A percentile compares a stretch with the other conserved stretches of the same genome.
Evolutionary conservation across 345 rosid genomes (phyloP).

Genomic region (Hypericum perforatum): DNA sequence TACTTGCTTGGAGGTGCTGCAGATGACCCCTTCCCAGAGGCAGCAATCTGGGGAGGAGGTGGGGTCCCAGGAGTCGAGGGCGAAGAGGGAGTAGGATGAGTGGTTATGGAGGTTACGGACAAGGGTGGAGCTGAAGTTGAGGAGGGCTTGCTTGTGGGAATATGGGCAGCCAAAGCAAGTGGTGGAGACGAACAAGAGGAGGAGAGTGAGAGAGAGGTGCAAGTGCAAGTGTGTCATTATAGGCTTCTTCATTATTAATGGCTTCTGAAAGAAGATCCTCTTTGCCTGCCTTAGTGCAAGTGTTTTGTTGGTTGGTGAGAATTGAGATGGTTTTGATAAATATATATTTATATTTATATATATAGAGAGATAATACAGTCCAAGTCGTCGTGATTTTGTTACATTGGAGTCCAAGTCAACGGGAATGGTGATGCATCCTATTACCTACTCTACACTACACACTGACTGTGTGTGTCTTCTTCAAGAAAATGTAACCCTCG

Average conservation of each 20-base stretch:
- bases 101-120: conserved; percentile 2
- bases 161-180: conserved; percentile 18
- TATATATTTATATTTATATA: no score
- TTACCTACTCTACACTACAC: no score
- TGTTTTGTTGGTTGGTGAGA: no score
- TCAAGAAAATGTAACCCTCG: no score
- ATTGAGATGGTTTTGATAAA: no score
- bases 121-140: conserved; percentile 20
- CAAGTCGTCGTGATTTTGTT: no score
- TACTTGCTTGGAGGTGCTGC: conserved; percentile 4
- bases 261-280: no score
- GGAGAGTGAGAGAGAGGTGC: not conserved
- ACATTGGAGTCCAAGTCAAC: no score
- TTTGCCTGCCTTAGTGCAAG: no score
- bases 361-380: no score
- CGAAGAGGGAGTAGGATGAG: conserved; percentile 14
- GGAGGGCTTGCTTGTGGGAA: conserved; percentile 27
- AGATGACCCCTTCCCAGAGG: conserved; percentile 22
- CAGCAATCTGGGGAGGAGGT: conserved; percentile 21
- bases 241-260: not conserved
- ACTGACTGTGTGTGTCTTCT: no score
- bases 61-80: conserved; percentile 19
- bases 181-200: conserved; percentile 10
- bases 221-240: conserved; percentile 5
- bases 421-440: no score